Conservation (phyloP, 2,329 filamentous ascomycete species). For the Colletotrichum brevisporum region DNA sequence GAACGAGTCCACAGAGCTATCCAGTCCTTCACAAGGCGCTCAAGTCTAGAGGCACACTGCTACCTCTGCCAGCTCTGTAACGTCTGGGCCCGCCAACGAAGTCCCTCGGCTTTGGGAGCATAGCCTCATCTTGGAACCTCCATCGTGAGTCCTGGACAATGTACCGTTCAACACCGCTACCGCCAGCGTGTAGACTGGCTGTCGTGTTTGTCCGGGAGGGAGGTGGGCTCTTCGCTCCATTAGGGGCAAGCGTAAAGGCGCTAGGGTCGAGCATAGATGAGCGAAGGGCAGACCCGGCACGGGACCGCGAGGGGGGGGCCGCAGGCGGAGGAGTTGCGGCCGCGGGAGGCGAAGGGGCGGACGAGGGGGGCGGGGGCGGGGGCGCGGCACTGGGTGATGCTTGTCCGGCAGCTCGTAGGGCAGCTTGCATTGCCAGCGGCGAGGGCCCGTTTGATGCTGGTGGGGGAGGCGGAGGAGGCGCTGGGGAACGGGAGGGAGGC, state of each 20-base stretch:
- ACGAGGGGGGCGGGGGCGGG: slow-evolving; percentile 53
- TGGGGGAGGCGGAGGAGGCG: slow-evolving; percentile 52
- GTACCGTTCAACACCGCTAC: slow-evolving; percentile 55
- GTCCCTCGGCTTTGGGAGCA: slow-evolving; percentile 87
- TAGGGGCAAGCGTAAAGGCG: slow-evolving; percentile 79
- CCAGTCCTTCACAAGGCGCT: slow-evolving; percentile 60
- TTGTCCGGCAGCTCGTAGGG: slow-evolving; percentile 60
- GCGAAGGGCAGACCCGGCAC: slow-evolving; percentile 63
- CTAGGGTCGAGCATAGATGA: slow-evolving; percentile 80
- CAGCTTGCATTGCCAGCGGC: slow-evolving; percentile 60
- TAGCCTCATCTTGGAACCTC: slow-evolving; percentile 86
- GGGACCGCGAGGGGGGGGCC: slow-evolving; percentile 54
- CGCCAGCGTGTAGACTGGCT: slow-evolving; percentile 21
- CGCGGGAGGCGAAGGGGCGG: slow-evolving; percentile 59
- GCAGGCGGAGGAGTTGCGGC: slow-evolving; percentile 49
- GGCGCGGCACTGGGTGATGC: slow-evolving; percentile 55
- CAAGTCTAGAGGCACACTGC: slow-evolving; percentile 92
- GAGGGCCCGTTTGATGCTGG: slow-evolving; percentile 51
- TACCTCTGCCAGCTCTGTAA: slow-evolving; percentile 92
- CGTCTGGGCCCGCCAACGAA: slow-evolving; percentile 81
- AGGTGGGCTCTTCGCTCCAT: slow-evolving; percentile 69
- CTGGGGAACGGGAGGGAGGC: slow-evolving; percentile 52
- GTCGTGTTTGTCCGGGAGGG: slow-evolving; percentile 55
- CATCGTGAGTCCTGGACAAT: slow-evolving; percentile 84
- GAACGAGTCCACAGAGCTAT: not conserved